Conservation (phyloP, 805 yeast species). For the Ogataea naganishii region DNA sequence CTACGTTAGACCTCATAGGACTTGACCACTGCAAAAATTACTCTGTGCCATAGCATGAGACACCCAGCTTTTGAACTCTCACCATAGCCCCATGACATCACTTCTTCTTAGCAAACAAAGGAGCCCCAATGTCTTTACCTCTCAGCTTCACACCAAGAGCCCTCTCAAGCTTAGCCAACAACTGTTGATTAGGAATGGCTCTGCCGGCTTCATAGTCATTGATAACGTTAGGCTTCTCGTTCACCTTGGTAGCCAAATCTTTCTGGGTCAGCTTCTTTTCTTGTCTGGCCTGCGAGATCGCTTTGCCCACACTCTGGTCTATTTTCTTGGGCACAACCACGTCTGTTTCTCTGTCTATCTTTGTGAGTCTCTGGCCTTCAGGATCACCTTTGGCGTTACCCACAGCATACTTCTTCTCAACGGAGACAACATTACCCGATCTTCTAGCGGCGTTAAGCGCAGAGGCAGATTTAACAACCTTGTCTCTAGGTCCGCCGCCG, state of each 20-base stretch:
- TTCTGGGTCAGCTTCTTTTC: slow-evolving; percentile 89
- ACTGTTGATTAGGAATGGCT: slow-evolving; percentile 93
- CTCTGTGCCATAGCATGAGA: too few species aligned
- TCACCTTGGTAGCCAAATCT: slow-evolving; percentile 90
- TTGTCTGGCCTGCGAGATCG: slow-evolving; percentile 76
- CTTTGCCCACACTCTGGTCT: slow-evolving; percentile 77
- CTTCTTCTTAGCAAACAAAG: slow-evolving; percentile 55
- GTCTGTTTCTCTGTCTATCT: slow-evolving; percentile 87
- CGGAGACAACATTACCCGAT: slow-evolving; percentile 78
- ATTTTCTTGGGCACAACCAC: slow-evolving; percentile 88
- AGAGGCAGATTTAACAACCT: slow-evolving; percentile 69
- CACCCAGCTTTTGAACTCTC: too few species aligned
- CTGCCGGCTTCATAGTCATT: slow-evolving; percentile 96
- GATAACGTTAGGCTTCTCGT: slow-evolving; percentile 91
- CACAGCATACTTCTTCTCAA: slow-evolving; percentile 84
- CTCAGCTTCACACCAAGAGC: slow-evolving; percentile 90
- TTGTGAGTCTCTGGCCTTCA: slow-evolving; percentile 93
- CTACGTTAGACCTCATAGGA: too few species aligned
- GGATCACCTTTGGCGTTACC: slow-evolving; percentile 58
- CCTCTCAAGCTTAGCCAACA: slow-evolving; percentile 86
- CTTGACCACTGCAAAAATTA: too few species aligned
- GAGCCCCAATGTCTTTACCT: slow-evolving; percentile 93
- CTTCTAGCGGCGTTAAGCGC: slow-evolving; percentile 92
- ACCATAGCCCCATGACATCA: too few species aligned
- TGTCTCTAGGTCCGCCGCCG: slow-evolving; percentile 79